Evolutionary conservation across 345 rosid genomes (phyloP).

Genomic region (Brassica rapa): DNA sequence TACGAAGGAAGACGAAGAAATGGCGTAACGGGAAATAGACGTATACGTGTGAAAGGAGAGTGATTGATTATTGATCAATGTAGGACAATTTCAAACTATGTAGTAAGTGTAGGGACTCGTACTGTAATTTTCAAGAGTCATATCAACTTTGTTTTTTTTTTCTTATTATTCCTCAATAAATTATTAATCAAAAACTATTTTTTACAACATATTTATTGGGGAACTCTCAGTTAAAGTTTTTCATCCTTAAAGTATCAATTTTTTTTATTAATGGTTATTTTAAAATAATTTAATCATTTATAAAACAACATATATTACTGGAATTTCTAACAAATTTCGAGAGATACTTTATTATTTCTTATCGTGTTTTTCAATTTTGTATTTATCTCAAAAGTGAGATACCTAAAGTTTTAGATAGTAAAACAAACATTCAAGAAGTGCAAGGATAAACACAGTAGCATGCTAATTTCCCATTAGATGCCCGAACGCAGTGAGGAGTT

Average conservation of each 20-base stretch:
- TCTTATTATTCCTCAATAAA: no score
- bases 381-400: neutral
- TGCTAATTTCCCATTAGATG: neutral
- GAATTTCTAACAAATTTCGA: neutral
- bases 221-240: no score
- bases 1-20: neutral
- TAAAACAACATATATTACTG: neutral
- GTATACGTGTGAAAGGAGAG: neutral
- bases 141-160: no score
- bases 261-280: neutral
- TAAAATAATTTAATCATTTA: no score
- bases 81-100: neutral
- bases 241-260: no score
- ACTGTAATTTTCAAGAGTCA: neutral
- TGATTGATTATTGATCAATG: neutral
- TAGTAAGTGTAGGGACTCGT: neutral
- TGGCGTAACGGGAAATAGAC: neutral
- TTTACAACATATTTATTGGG: no score
- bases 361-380: neutral
- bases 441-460: neutral
- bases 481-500: neutral
- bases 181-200: no score
- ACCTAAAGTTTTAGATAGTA: neutral
- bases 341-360: neutral
- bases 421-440: neutral